Conservation (phyloP, 306 rosid genomes). For the Sechiopsis laciniata region DNA sequence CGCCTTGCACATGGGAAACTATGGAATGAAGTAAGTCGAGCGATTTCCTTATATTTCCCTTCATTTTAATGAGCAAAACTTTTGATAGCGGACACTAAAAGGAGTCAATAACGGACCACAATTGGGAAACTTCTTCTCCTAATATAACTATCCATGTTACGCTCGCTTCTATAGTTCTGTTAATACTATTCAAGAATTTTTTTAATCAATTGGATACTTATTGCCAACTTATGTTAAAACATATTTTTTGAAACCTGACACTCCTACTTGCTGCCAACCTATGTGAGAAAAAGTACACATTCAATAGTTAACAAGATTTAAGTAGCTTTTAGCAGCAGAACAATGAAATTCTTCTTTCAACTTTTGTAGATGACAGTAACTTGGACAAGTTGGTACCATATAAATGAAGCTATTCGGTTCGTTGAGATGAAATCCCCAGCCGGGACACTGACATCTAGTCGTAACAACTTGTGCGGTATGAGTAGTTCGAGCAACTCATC, state of each 20-base stretch:
- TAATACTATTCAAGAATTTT: neutral
- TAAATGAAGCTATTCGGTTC: constrained; percentile 67
- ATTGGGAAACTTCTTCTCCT: neutral
- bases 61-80: constrained; percentile 22
- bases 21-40: constrained; percentile 64
- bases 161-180: neutral
- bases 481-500: constrained; percentile 9
- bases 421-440: constrained; percentile 55
- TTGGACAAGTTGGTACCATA: too few species aligned
- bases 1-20: constrained; percentile 86
- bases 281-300: neutral
- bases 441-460: constrained; percentile 31
- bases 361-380: constrained; percentile 73
- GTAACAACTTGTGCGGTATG: constrained; percentile 80
- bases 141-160: neutral
- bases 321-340: neutral
- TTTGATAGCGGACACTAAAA: neutral
- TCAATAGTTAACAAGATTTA: constrained; percentile 5
- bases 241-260: neutral
- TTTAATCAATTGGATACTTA: neutral
- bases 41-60: neutral
- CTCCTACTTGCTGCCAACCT: neutral
- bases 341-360: neutral
- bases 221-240: neutral
- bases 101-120: neutral